Evolutionary conservation across 208 protist species (phyloP).

Genomic region (Herpetomonas samuelpessoai): DNA sequence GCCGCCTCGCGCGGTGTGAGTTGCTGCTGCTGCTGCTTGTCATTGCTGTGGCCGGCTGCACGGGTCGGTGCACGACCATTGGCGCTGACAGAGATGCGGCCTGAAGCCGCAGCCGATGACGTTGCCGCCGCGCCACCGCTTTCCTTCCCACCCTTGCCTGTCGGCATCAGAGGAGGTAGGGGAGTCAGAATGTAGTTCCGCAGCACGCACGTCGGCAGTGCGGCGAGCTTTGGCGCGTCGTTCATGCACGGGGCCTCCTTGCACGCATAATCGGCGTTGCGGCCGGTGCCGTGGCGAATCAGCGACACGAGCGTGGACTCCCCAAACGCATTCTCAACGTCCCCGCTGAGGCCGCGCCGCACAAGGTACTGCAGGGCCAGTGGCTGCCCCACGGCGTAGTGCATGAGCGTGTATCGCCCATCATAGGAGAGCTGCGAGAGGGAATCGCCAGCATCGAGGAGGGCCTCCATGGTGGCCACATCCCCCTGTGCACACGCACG

Average conservation of each 20-base stretch:
- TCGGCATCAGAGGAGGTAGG: slow-evolving; percentile 14
- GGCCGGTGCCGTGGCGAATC: slow-evolving; percentile 67
- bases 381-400: slow-evolving; percentile 77
- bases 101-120: too few species aligned
- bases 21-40: neutral
- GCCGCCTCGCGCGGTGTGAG: neutral
- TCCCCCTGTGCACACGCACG: slow-evolving; percentile 58
- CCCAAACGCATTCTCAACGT: slow-evolving; percentile 62
- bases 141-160: slow-evolving; percentile 2
- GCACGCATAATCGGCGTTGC: slow-evolving; percentile 50
- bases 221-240: slow-evolving; percentile 30
- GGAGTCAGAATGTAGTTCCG: slow-evolving; percentile 80
- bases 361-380: slow-evolving; percentile 26
- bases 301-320: slow-evolving; percentile 70
- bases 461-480: slow-evolving; percentile 42
- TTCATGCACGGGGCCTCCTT: slow-evolving; percentile 20
- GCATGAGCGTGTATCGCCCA: slow-evolving; percentile 83
- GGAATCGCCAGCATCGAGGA: slow-evolving; percentile 59
- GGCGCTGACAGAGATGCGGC: neutral
- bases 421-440: slow-evolving; percentile 60
- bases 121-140: slow-evolving; percentile 1
- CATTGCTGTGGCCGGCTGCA: neutral
- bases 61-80: neutral
- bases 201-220: slow-evolving; percentile 34
- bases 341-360: slow-evolving; percentile 58